Base-by-base conservation (phyloP, 495 filamentous ascomycete species). In the Aspergillus steynii region DNA sequence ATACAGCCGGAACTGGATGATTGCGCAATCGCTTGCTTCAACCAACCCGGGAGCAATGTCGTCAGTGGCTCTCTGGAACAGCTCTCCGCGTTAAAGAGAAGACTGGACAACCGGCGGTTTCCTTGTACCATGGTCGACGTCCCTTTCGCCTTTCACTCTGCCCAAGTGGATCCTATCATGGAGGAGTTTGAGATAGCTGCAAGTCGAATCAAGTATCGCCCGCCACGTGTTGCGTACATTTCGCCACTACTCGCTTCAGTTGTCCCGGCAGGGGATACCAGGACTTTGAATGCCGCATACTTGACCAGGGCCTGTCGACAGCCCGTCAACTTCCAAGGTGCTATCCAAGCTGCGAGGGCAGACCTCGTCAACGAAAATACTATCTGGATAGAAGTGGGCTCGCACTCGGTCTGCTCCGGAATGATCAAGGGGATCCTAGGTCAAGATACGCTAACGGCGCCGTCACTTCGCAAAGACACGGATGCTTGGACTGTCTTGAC, bases 131-230 rank as follows among this genome's bases (percentile, higher is more conserved):
- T 85, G 61, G 80, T 95, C 4, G 83, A 86, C 42, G 84, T 93
- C 14, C 88, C 88, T 32, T 93, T 86, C 58, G 91, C 91, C 14
- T 95, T 92, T 81, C 91, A 96, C 71, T 90, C 91, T 4, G 79
- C 84, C 0, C 91, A 94, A 65, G 85, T 94, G 28, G 88, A 93
- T n/a, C 81, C 87, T 27, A 89, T 95, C 26, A 72, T 93, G 5
- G 82, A 87, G 5, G 79, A 82, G 0, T 90, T 93, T 49, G 84
- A 87, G 60, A 71, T 74, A 3, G 66, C 86, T 50, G 86, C 87
- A 2, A 73, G 71, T 42, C 75, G 80, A 3, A 80, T 93, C 25
- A 77, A 63, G 25, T 93, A 90, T 74, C 71, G 83, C 26, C 62
- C 77, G 8, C 86, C 87, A 3, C 73, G 71, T 26, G 74, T 93